Base-by-base conservation (phyloP, 805 yeast genomes). In the Kazachstania taianensis region DNA sequence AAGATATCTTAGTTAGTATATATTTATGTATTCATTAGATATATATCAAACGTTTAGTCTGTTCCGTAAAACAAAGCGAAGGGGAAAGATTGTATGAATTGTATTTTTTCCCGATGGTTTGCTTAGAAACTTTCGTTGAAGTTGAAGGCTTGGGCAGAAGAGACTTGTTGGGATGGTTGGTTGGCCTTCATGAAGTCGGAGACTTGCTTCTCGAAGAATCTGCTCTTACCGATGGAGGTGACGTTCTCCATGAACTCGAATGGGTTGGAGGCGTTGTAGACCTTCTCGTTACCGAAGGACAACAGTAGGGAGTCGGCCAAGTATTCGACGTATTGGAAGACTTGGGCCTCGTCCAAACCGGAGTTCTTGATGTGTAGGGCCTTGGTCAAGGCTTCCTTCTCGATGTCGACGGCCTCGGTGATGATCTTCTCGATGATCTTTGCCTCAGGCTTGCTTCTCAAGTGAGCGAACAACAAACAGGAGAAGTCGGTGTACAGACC, bases 101-200 rank as follows among this genome's bases (percentile, higher is more conserved):
- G n/a, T n/a, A n/a, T n/a, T n/a, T n/a, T n/a, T n/a, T n/a, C n/a
- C 13, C 30, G 23, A 8, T 16, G 16, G 28, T 19, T 28, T 17
- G 16, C 26, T 67, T 78, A 89, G 63, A 89, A 89, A 53, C 87
- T 96, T 65, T 89, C 97, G 62, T 87, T 94, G 53, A 89, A 81
- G 34, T 79, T 66, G 66, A 89, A 86, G 32, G 73, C 72, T 41
- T 62, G 65, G 33, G 57, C 49, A 40, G 63, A 64, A 35, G 59
- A 49, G 41, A 63, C 65, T 43, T 67, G 58, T 50, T 75, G 72
- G 49, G 66, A 62, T 37, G 73, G 59, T 46, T 72, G 69, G 67
- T 96, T 96, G 40, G 96, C 96, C 70, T 87, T 89, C 67, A 87
- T 96, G 70, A 87, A 87, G 65, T 89, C 97, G 41, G 94, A 81